Percentiles rank a stretch among this genome's conserved stretches.
Conservation (phyloP, 495 filamentous ascomycete species). For the Penicillium cosmopolitanum region DNA sequence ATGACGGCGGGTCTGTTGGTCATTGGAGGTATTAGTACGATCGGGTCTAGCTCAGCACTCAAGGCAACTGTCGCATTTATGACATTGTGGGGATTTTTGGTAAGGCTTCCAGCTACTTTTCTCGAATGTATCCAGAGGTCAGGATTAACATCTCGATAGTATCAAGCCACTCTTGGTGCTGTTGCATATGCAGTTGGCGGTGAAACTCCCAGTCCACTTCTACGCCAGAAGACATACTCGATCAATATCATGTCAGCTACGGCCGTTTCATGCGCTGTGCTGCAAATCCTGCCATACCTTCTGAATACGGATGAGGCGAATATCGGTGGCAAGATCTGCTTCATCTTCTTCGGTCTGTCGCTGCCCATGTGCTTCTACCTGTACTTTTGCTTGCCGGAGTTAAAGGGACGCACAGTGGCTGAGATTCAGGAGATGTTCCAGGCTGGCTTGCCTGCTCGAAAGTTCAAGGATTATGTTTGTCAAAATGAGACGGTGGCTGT, state of each 20-base stretch:
- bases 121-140: background rate
- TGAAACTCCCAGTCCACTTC: background rate
- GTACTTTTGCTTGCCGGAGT: background rate
- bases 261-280: background rate
- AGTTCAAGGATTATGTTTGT: background rate
- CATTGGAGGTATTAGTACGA: background rate
- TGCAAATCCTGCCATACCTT: background rate
- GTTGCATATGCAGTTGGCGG: constrained; percentile 3
- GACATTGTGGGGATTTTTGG: background rate
- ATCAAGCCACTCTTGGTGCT: background rate
- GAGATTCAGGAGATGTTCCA: constrained; percentile 11
- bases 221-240: constrained; percentile 4
- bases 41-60: background rate
- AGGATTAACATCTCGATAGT: background rate
- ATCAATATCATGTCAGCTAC: constrained; percentile 4
- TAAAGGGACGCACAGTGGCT: constrained; percentile 6
- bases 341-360: constrained; percentile 1
- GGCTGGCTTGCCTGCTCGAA: background rate
- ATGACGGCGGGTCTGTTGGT: background rate
- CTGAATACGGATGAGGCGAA: constrained; percentile 5
- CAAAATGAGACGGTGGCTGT: background rate
- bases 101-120: background rate
- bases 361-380: constrained; percentile 3
- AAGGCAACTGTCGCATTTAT: background rate
- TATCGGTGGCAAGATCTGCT: constrained; percentile 2